These are phyloP conservation scores for Penicillium verrucosum DNA, from an alignment of 2,329 filamentous ascomycete species.

Conservation along the genomic window DNA sequence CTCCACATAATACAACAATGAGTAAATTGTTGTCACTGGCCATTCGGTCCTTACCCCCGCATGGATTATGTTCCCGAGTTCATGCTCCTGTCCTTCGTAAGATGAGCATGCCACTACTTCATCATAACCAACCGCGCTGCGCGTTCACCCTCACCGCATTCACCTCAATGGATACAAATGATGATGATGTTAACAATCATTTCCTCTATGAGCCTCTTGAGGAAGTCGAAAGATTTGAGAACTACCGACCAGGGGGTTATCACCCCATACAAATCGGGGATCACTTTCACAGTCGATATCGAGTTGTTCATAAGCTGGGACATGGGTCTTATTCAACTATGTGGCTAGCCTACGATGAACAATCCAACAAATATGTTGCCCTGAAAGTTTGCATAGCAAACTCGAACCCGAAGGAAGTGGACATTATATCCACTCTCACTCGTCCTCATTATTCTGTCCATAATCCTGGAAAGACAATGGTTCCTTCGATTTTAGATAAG, in stretches of 20 bases:
- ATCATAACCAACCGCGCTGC: slow-evolving; percentile 4
- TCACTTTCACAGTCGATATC: slow-evolving; percentile 31
- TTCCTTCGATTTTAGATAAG: neutral
- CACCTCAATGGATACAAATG: slow-evolving; percentile 10
- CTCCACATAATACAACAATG: no score
- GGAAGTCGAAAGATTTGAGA: slow-evolving; percentile 19
- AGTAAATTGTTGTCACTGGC: neutral
- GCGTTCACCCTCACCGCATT: slow-evolving; percentile 11
- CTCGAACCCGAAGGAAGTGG: neutral
- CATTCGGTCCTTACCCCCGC: slow-evolving; percentile 6
- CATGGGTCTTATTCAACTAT: slow-evolving; percentile 37
- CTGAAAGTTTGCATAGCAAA: neutral
- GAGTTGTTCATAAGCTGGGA: slow-evolving; percentile 41
- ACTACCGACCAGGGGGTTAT: slow-evolving; percentile 27
- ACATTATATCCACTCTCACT: slow-evolving; percentile 23
- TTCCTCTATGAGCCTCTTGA: slow-evolving; percentile 19
- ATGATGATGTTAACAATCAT: neutral
- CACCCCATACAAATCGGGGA: slow-evolving; percentile 30
- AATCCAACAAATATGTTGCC: slow-evolving; percentile 12
- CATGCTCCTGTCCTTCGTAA: slow-evolving; percentile 6
- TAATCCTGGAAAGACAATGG: neutral
- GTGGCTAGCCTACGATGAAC: slow-evolving; percentile 27
- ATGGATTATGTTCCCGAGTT: slow-evolving; percentile 1
- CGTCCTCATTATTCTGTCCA: neutral
- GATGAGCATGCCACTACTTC: slow-evolving; percentile 5